Base-by-base conservation (phyloP, 1,284 basidiomycete genomes). In the Leccinum subrobustum region DNA sequence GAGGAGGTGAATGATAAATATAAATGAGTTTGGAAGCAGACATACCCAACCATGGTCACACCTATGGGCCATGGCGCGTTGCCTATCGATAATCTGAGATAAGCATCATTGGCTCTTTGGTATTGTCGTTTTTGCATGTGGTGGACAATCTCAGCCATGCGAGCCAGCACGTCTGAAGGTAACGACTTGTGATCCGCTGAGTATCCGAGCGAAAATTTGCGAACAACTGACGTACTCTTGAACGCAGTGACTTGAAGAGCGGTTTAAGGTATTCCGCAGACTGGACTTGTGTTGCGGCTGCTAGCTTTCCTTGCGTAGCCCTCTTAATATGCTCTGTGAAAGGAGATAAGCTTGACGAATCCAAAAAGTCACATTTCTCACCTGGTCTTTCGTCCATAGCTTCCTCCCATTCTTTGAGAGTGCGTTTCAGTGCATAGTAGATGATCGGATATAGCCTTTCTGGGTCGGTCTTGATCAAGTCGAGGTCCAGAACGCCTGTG, bases 41-140 rank as follows among this genome's bases (percentile, higher is more conserved):
- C 88, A 39, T 73, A 93, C 93, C 93, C 95, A 78, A 98, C 96
- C 91, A 96, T 96, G 61, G 97, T 99, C 5, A 99, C 97, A 58
- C 97, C 97, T 71, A 99, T 98, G 0, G 97, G 97, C 97, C 97
- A 99, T 1, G 97, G 96, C 0, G 97, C 96, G 72, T 98, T 99
- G 16, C 97, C 97, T 64, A 99, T 99, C 4, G 93, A 96, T 35
- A 99, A 80, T 25, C 96, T 91, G 16, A 99, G 85, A 75, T 99
- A 99, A 0, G 95, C 91, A 73, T 99, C 97, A 71, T 99, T 99
- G 1, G 97, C 97, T 61, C 83, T 85, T 70, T 97, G 91, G 70
- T 99, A 99, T 74, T 96, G 87, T 29, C 97, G 87, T 66, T 85
- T 91, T 74, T 99, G 97, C 92, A 98, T 95, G 76, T 94, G 81